These are phyloP conservation scores for Acanthamoeba royreba DNA, from an alignment of 208 protist genomes.

Conservation along the genomic window DNA sequence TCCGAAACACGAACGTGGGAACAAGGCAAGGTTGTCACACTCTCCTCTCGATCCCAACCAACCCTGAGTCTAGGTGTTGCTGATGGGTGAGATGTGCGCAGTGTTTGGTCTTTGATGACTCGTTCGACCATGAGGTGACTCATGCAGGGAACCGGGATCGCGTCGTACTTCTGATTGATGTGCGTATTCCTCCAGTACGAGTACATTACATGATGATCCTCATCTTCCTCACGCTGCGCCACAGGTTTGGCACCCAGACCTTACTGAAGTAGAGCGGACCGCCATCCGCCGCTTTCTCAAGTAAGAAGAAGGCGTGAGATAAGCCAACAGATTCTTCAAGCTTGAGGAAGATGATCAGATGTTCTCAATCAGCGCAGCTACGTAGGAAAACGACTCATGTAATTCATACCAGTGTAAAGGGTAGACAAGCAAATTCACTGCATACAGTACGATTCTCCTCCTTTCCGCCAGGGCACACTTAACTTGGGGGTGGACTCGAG, in stretches of 20 bases:
- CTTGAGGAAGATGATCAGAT: too few species aligned
- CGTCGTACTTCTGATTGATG: conserved; percentile 33
- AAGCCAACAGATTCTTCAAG: too few species aligned
- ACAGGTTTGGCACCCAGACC: conserved; percentile 37
- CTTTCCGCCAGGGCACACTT: too few species aligned
- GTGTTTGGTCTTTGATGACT: conserved; percentile 31
- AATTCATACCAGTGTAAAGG: too few species aligned
- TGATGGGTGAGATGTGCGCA: background rate
- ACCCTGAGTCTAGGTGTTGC: background rate
- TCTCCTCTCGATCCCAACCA: background rate
- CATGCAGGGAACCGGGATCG: background rate
- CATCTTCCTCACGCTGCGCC: background rate
- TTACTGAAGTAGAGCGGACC: background rate
- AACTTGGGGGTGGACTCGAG: too few species aligned
- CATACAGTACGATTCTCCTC: too few species aligned
- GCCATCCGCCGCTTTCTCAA: background rate
- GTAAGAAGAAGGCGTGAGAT: background rate
- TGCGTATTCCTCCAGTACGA: background rate
- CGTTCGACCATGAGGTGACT: conserved; percentile 17
- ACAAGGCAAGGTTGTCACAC: background rate
- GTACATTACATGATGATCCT: background rate
- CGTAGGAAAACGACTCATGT: too few species aligned
- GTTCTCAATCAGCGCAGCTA: too few species aligned
- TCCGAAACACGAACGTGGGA: background rate
- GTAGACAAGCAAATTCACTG: too few species aligned